These are phyloP conservation scores for Fraxinus latifolia DNA, from an alignment of 305 asterid species.

Conservation along the genomic window DNA sequence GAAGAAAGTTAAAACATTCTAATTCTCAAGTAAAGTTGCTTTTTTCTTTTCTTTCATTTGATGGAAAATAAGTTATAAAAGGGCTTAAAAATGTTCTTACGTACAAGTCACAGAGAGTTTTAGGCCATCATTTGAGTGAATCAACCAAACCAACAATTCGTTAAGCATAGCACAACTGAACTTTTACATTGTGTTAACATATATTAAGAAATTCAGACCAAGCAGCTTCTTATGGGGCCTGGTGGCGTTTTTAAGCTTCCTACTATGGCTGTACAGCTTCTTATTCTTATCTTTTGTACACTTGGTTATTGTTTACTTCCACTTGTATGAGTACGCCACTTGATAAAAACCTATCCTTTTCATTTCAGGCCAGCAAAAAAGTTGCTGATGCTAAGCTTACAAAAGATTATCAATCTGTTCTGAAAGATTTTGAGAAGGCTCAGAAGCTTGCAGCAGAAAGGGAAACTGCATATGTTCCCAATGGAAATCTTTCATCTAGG, in stretches of 20 bases:
- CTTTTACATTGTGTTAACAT: not conserved
- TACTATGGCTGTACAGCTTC: not conserved
- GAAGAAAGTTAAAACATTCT: not conserved
- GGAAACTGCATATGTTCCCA: slow-evolving; percentile 38
- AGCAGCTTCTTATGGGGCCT: not conserved
- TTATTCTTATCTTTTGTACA: not conserved
- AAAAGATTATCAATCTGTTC: slow-evolving; percentile 56
- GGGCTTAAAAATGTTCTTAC: not conserved
- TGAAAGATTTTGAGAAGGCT: slow-evolving; percentile 65
- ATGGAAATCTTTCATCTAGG: slow-evolving; percentile 43
- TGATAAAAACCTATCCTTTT: slow-evolving; percentile 2
- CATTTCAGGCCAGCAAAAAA: slow-evolving; percentile 51
- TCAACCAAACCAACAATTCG: not conserved
- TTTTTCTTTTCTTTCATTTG: not conserved
- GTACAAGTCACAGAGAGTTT: not conserved
- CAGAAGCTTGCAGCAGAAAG: slow-evolving; percentile 61
- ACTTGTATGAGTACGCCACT: not conserved
- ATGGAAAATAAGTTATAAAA: not conserved
- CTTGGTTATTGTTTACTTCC: not conserved
- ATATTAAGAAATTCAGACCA: not conserved
- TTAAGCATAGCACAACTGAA: not conserved
- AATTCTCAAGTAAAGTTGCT: not conserved
- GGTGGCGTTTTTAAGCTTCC: not conserved
- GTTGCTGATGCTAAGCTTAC: slow-evolving; percentile 67
- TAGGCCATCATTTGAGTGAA: not conserved